Base-by-base conservation (phyloP, 1,284 basidiomycete genomes). In the Leccinum angustisporum region DNA sequence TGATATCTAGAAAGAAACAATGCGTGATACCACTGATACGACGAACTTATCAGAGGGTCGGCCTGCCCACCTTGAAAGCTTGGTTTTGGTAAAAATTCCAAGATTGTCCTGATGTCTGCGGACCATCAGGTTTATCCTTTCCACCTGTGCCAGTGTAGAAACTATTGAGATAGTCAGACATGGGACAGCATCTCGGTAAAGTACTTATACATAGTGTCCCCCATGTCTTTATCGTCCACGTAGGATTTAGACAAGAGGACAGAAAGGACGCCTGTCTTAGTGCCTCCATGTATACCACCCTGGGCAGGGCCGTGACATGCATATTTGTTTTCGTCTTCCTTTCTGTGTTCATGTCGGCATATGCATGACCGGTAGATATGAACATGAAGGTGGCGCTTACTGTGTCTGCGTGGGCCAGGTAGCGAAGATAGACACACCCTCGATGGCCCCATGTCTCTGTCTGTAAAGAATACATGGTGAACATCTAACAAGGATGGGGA, bases 141-240 rank as follows among this genome's bases (percentile, higher is more conserved):
- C 70, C 72, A 5, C 70, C 71, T 52, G 63, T 3, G 14, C 74
- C 74, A 7, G 73, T 76, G 40, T 73, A 75, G 6, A 73, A 57
- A 31, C 71, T 70, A 36, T 18, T 10, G 40, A 51, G 16, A 21
- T 21, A 13, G 58, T 71, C 36, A 67, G 60, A 46, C 3, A 9
- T 9, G 33, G 43, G 3, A 9, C 16, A 27, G 48, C 7, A 51
- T 51, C 5, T 27, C 21, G 8, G 18, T 0, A 27, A 51, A 51
- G 14, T 27, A 51, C 14, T 51, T 5, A 51, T 21, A 51, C 48
- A 51, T 51, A 25, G 14, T 51, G 25, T 51, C 48, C 13, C 48
- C 48, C 21, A 25, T 25, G 48, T 51, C 48, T 51, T 51, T 16
- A 13, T 51, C 48, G 25, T 51, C 48, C 25, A 1, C 8, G 18